A percentile compares a stretch with the other conserved stretches of the same genome.
phyloP scores from a whole-genome alignment of 176 grass and related monocot genomes.

The Juncus inflexus region DNA sequence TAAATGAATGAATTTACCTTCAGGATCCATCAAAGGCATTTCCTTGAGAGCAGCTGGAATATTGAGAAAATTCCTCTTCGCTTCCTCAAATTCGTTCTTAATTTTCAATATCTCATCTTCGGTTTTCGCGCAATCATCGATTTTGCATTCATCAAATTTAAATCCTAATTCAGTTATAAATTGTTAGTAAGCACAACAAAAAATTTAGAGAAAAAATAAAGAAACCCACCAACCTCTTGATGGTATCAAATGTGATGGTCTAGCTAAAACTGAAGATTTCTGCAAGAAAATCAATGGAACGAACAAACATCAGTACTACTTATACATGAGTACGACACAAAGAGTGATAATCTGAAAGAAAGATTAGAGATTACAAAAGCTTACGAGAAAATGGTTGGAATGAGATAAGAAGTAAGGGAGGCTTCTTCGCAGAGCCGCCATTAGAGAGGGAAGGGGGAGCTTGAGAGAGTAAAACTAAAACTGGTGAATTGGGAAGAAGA shows the following conservation, averaged over 20 bases:
- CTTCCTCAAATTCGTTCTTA: conserved; percentile 64
- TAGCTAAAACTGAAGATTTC: conserved; percentile 26
- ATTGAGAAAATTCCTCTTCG: conserved; percentile 81
- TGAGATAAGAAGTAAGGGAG: conserved; percentile 13
- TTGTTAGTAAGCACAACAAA: too few species aligned
- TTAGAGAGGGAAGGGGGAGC: neutral
- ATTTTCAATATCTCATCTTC: conserved; percentile 87
- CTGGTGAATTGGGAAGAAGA: conserved; percentile 18
- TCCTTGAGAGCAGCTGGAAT: conserved; percentile 70
- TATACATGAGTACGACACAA: neutral
- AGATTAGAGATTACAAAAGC: neutral
- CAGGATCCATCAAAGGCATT: conserved; percentile 84
- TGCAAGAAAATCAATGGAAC: conserved; percentile 15
- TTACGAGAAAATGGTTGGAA: conserved; percentile 19
- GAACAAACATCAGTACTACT: neutral
- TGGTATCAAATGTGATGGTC: neutral
- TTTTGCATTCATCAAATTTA: neutral
- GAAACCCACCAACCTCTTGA: conserved; percentile 27
- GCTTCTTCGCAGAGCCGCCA: conserved; percentile 32
- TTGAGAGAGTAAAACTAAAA: conserved; percentile 25
- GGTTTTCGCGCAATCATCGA: neutral
- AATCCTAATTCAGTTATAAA: conserved; percentile 17
- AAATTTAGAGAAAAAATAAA: neutral
- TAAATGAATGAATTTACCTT: conserved; percentile 26
- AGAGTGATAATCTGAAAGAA: neutral